Evolutionary conservation across 345 rosid species (phyloP).

Genomic region (Barbarea vulgaris): DNA sequence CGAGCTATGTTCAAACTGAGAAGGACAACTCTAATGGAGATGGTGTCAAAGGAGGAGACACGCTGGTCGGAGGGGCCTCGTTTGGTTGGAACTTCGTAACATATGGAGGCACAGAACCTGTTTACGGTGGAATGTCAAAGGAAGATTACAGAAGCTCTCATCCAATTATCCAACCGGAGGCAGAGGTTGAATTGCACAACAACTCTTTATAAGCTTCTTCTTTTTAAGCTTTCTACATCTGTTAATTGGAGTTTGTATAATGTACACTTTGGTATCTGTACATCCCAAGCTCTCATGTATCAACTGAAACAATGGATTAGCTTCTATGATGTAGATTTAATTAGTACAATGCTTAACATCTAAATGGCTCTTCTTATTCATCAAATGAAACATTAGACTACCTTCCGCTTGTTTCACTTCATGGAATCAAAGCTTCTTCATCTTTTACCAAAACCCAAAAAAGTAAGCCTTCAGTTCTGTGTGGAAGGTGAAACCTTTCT

Average conservation of each 20-base stretch:
- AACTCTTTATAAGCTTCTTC: background rate
- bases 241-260: conserved; percentile 15
- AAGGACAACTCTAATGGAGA: conserved; percentile 44
- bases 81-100: conserved; percentile 95
- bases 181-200: conserved; percentile 16
- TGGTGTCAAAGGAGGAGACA: conserved; percentile 31
- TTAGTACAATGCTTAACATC: conserved; percentile 18
- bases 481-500: conserved; percentile 37
- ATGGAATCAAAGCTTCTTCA: background rate
- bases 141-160: conserved; percentile 65
- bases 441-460: conserved; percentile 2
- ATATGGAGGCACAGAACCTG: conserved; percentile 47
- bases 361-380: conserved; percentile 12
- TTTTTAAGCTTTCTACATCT: background rate
- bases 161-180: conserved; percentile 26
- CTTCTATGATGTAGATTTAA: background rate
- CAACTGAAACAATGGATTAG: conserved; percentile 19
- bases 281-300: conserved; percentile 17
- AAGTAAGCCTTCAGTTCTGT: background rate
- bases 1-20: conserved; percentile 32
- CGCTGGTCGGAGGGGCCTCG: conserved; percentile 80
- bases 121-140: conserved; percentile 70
- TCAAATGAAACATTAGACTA: background rate
- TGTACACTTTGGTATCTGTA: background rate
- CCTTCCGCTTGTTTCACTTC: background rate